These are phyloP conservation scores for Barnettozyma vustinii DNA, from an alignment of 805 yeast genomes.

Conservation along the genomic window DNA sequence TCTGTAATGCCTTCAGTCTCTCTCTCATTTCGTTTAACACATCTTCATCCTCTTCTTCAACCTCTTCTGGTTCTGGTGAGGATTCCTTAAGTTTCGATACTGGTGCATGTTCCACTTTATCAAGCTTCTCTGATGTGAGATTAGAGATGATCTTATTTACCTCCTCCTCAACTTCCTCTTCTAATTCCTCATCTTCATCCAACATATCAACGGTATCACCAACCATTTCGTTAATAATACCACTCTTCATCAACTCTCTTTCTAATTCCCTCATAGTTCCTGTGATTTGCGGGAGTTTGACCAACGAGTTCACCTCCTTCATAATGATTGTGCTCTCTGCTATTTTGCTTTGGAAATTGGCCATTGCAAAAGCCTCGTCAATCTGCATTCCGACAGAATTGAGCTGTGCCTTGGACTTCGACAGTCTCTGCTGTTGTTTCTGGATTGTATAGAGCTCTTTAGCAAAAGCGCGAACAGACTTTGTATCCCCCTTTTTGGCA, in stretches of 20 bases:
- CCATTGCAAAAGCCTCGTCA: constrained; percentile 85
- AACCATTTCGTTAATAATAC: constrained; percentile 91
- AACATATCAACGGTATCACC: constrained; percentile 77
- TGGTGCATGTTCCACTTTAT: constrained; percentile 34
- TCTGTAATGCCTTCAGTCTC: constrained; percentile 78
- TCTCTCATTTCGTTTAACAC: constrained; percentile 85
- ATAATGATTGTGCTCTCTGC: constrained; percentile 72
- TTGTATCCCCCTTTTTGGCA: constrained; percentile 71
- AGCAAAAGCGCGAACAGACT: constrained; percentile 75
- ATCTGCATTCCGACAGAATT: constrained; percentile 85
- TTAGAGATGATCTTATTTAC: constrained; percentile 56
- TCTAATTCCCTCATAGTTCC: constrained; percentile 82
- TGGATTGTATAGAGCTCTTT: constrained; percentile 70
- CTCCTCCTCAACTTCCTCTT: constrained; percentile 59
- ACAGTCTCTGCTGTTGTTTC: constrained; percentile 68
- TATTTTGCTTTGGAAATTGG: constrained; percentile 77
- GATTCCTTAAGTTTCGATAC: constrained; percentile 21
- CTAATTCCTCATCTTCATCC: constrained; percentile 60
- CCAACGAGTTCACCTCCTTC: constrained; percentile 81
- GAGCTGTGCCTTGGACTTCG: constrained; percentile 77
- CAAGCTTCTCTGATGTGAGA: constrained; percentile 38
- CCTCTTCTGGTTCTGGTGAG: constrained; percentile 50
- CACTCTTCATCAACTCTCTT: constrained; percentile 79
- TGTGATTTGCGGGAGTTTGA: constrained; percentile 72
- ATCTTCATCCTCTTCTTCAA: constrained; percentile 61